Percentiles rank a stretch among this genome's conserved stretches.
Evolutionary conservation across 495 filamentous ascomycete species (phyloP).

Genomic region (Hyaloscypha bicolor): DNA sequence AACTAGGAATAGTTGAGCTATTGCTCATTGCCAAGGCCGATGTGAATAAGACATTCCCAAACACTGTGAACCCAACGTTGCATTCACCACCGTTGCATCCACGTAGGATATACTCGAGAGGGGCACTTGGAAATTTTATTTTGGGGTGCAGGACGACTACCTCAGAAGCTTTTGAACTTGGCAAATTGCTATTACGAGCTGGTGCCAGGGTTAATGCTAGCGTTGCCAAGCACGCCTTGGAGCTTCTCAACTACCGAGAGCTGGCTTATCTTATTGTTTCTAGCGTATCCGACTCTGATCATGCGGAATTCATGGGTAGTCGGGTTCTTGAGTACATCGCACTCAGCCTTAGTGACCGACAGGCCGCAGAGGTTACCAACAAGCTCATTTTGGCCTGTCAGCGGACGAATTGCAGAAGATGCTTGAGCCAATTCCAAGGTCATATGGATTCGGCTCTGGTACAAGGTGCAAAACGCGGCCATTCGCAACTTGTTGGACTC

Average conservation of each 20-base stretch:
- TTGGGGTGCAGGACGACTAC: not conserved
- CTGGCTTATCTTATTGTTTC: not conserved
- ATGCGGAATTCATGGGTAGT: not conserved
- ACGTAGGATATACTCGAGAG: no score
- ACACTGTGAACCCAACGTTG: no score
- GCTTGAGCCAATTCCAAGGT: not conserved
- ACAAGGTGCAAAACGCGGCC: constrained; percentile 14
- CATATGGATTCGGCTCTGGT: constrained; percentile 3
- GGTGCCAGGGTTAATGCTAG: not conserved
- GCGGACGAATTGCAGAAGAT: not conserved
- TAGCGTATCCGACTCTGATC: not conserved
- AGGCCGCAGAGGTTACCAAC: not conserved
- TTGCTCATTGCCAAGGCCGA: constrained; percentile 8
- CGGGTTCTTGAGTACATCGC: no score
- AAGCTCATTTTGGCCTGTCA: constrained; percentile 1
- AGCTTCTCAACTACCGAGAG: not conserved
- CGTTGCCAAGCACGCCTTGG: not conserved
- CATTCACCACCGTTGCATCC: no score
- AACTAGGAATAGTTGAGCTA: not conserved
- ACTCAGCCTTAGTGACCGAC: not conserved
- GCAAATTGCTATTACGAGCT: not conserved
- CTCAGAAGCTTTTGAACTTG: not conserved
- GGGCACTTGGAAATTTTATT: not conserved
- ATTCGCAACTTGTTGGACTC: not conserved
- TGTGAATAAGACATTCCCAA: constrained; percentile 7